These are phyloP conservation scores for Sordariomycetes sp. DNA, from an alignment of 2,329 filamentous ascomycete genomes.

Conservation along the genomic window DNA sequence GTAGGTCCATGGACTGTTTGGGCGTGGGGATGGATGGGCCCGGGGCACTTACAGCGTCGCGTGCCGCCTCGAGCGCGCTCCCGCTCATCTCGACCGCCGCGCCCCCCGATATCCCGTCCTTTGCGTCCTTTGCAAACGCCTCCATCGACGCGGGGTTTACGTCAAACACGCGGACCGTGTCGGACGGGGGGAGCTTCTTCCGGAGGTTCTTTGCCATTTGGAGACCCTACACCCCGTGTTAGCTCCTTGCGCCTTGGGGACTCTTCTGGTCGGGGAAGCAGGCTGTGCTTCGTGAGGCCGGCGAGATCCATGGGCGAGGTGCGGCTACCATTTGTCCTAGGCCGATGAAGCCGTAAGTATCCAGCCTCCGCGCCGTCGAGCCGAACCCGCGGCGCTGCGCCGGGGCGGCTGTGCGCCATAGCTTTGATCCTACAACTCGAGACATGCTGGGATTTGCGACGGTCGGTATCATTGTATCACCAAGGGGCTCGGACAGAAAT, in stretches of 20 bases:
- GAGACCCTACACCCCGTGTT: conserved; percentile 29
- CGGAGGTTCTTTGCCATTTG: conserved; percentile 52
- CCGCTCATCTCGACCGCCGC: conserved; percentile 30
- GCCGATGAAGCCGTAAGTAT: conserved; percentile 46
- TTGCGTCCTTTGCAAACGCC: conserved; percentile 33
- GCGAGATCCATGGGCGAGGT: neutral
- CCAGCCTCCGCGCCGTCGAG: conserved; percentile 28
- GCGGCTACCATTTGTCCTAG: conserved; percentile 43
- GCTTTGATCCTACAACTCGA: neutral
- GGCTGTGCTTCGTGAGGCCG: too few relatives aligned
- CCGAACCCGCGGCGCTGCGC: conserved; percentile 35
- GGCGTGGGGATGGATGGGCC: too few relatives aligned
- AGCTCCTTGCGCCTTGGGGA: neutral
- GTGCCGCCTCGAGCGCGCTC: conserved; percentile 32
- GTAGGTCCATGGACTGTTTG: neutral
- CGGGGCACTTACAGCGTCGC: conserved; percentile 34
- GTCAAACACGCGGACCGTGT: conserved; percentile 41
- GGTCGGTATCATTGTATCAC: too few relatives aligned
- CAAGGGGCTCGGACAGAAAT: too few relatives aligned
- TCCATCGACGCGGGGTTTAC: conserved; percentile 36
- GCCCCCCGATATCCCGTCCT: conserved; percentile 24
- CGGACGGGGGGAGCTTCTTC: conserved; percentile 35
- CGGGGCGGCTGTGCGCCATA: conserved; percentile 5
- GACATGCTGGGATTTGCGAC: conserved; percentile 1
- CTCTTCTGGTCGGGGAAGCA: neutral